Conservation (phyloP, 176 grass and related monocot species). For the maize (Zea mays) region Zm-B73-REFERENCE-NAM-5.0 NC_050102.1:139438501-139439000, state of each 20-base stretch:
- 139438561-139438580: not conserved
- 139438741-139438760: not conserved
- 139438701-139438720: not conserved
- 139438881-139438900: not conserved
- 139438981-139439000: too few relatives aligned
- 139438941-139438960: not conserved
- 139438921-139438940: not conserved
- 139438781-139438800: not conserved
- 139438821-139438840: not conserved
- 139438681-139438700: not conserved
- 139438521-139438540: not conserved
- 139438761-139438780: not conserved
- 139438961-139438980: not conserved
- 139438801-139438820: not conserved
- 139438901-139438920: not conserved
- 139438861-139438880: not conserved
- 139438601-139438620: not conserved
- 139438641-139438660: not conserved
- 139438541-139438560: not conserved
- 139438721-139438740: not conserved
- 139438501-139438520: not conserved
- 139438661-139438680: not conserved
- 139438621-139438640: not conserved
- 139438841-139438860: not conserved
- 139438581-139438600: not conserved